These are phyloP conservation scores for Bretschneidera sinensis DNA, from an alignment of 345 rosid species.

Conservation along the genomic window DNA sequence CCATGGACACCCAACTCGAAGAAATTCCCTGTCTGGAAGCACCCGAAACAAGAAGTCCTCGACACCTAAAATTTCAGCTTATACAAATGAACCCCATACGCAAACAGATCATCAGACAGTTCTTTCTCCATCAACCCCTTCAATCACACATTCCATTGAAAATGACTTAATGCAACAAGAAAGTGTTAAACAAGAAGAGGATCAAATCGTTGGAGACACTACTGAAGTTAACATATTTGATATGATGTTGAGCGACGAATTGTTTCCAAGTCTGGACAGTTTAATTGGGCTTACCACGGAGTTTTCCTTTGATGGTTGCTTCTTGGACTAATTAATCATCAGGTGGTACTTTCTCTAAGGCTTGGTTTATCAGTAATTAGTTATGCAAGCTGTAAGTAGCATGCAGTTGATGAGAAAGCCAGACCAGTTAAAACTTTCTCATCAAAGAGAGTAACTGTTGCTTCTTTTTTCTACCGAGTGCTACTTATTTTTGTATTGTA, in stretches of 20 bases:
- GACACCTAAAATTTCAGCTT: slow-evolving; percentile 16
- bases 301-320: slow-evolving; percentile 21
- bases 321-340: slow-evolving; percentile 16
- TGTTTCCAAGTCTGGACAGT: slow-evolving; percentile 32
- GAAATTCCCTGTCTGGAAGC: slow-evolving; percentile 64
- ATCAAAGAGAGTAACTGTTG: too few relatives aligned
- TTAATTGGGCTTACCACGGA: slow-evolving; percentile 21
- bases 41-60: slow-evolving; percentile 45
- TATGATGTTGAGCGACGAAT: slow-evolving; percentile 31
- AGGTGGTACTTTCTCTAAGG: too few relatives aligned
- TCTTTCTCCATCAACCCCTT: slow-evolving; percentile 31
- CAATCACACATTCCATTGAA: slow-evolving; percentile 24
- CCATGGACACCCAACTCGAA: slow-evolving; percentile 56
- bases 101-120: slow-evolving; percentile 8
- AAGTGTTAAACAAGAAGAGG: slow-evolving; percentile 17
- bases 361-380: too few relatives aligned
- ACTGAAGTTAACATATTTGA: too few relatives aligned
- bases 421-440: too few relatives aligned
- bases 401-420: too few relatives aligned
- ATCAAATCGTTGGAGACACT: slow-evolving; percentile 7
- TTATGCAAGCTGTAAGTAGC: too few relatives aligned
- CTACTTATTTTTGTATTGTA: too few relatives aligned
- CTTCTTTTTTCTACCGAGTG: too few relatives aligned
- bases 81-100: slow-evolving; percentile 12
- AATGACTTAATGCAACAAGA: slow-evolving; percentile 15